Evolutionary conservation across 1,284 basidiomycete species (phyloP), one percentile per base, ranked within the genome.

Genomic region (Apiotrichum mycotoxinovorans): DNA sequence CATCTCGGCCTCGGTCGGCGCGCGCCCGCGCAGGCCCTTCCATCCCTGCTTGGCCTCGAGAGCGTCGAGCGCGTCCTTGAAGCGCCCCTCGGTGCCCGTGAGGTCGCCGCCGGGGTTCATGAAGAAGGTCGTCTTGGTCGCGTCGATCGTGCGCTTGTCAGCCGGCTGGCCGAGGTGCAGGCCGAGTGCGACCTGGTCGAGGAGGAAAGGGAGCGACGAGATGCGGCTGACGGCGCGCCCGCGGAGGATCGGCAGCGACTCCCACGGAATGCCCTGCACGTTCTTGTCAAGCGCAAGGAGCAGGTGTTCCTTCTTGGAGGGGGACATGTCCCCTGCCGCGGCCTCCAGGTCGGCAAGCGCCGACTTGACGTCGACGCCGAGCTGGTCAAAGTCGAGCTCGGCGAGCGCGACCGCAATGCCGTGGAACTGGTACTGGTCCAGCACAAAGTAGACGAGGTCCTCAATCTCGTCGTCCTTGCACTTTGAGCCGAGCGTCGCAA

Each of bases 51-150:
- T 61, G 22, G 61, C 47, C 57, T 82, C 79, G 85, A 91, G 87
- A 12, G 80, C 81, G 53, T 82, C 78, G 22, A 91, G 78, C 89
- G 89, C 94, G 4, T 80, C 79, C 58, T 82, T 81, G 76, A 98
- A 98, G 18, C 88, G 84, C 10, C 80, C 83, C 75, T 98, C 87
- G 0, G 94, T 97, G 44, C 84, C 84, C 49, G 80, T 81, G 35
- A 99, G 82, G 75, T 99, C 96, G 4, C 90, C 91, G 58, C 88
- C 88, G 0, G 96, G 94, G 67, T 98, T 98, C 59, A 98, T 82
- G 37, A 98, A 83, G 73, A 87, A 98, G 70, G 85, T 91, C 8
- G 88, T 85, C 55, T 85, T 87, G 25, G 79, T 78, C 7, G 85
- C 81, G 69, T 95, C 81, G 52, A 93, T 78, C 3, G 75, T 60